Evolutionary conservation across 345 rosid species (phyloP).

Genomic region (Euphorbia pulcherrima): DNA sequence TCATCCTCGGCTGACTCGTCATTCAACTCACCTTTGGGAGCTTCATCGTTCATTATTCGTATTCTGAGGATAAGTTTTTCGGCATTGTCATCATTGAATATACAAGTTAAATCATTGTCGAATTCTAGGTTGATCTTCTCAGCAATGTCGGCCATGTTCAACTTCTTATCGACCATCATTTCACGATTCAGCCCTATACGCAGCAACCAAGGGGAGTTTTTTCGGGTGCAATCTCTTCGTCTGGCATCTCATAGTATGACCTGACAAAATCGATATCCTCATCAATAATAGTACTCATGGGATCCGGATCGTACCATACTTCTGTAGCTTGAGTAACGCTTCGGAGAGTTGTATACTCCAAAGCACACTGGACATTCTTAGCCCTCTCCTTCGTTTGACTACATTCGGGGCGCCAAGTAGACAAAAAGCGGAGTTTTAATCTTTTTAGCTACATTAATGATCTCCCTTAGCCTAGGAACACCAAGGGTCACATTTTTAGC

Average conservation of each 20-base stretch:
- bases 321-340: slow-evolving; percentile 96
- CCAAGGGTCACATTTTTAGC: slow-evolving; percentile 99
- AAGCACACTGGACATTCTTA: slow-evolving; percentile 90
- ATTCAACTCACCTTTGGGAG: slow-evolving; percentile 72
- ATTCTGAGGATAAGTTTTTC: slow-evolving; percentile 85
- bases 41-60: slow-evolving; percentile 94
- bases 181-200: slow-evolving; percentile 95
- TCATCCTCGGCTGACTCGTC: slow-evolving; percentile 98
- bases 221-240: slow-evolving; percentile 88
- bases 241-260: slow-evolving; percentile 99
- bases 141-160: slow-evolving; percentile 94
- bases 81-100: slow-evolving; percentile 92
- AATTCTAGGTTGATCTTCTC: slow-evolving; percentile 93
- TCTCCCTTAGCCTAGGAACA: slow-evolving; percentile 93
- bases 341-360: slow-evolving; percentile 92
- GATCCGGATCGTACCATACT: slow-evolving; percentile 99
- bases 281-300: slow-evolving; percentile 79
- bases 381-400: slow-evolving; percentile 84
- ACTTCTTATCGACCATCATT: slow-evolving; percentile 97
- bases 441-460: slow-evolving; percentile 90
- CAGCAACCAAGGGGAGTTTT: slow-evolving; percentile 96
- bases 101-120: slow-evolving; percentile 88
- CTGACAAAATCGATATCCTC: slow-evolving; percentile 92
- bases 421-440: slow-evolving; percentile 93
- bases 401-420: slow-evolving; percentile 65